phyloP scores from a whole-genome alignment of 306 rosid genomes.

The Trifolium fragiferum region DNA sequence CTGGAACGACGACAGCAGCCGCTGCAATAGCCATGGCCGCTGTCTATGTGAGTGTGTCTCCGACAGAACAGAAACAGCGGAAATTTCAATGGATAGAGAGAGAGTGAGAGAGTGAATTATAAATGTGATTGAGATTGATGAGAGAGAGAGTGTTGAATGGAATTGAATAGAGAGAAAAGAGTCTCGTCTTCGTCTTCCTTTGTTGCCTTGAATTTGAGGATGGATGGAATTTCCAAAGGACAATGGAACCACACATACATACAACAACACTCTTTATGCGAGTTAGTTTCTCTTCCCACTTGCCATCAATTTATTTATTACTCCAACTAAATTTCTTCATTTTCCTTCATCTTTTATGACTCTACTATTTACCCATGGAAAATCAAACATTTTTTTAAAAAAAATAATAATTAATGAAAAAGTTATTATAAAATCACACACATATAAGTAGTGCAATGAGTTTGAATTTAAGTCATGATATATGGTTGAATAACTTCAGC shows the following conservation, averaged over 20 bases:
- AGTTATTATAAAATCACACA: too few relatives aligned
- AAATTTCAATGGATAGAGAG: conserved; percentile 18
- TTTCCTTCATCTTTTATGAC: too few relatives aligned
- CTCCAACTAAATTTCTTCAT: too few relatives aligned
- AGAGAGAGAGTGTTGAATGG: neutral
- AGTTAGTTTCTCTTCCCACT: too few relatives aligned
- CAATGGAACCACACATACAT: neutral
- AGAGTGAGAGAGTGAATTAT: neutral
- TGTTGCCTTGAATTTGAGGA: neutral
- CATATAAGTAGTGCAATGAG: too few relatives aligned
- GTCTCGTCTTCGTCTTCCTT: neutral
- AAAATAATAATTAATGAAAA: too few relatives aligned
- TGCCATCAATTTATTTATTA: too few relatives aligned
- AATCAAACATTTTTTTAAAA: too few relatives aligned
- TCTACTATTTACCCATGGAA: too few relatives aligned
- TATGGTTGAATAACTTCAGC: too few relatives aligned
- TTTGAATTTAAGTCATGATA: too few relatives aligned
- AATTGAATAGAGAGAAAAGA: neutral
- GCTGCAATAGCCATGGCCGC: conserved; percentile 80
- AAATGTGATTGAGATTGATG: neutral
- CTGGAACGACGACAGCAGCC: conserved; percentile 78
- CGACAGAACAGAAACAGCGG: conserved; percentile 8
- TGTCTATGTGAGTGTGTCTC: neutral
- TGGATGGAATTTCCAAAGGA: neutral
- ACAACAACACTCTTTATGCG: neutral